Percentiles rank a stretch among this genome's conserved stretches.
Conservation (phyloP, 1,139 yeast genomes). For the Zygoascus hellenicus region DNA sequence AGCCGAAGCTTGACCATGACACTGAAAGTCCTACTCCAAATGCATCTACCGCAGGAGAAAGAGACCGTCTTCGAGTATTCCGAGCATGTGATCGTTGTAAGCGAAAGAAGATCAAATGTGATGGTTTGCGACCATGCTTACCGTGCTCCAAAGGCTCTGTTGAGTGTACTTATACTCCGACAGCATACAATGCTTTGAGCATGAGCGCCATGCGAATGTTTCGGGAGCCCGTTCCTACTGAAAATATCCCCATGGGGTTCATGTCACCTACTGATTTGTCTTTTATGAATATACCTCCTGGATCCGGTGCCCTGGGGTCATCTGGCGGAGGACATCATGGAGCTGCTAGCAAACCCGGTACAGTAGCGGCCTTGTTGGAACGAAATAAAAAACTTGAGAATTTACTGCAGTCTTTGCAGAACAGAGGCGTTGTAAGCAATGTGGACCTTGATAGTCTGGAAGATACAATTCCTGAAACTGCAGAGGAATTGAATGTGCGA, state of each 20-base stretch:
- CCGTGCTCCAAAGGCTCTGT: constrained; percentile 44
- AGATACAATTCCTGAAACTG: not conserved
- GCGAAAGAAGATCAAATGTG: constrained; percentile 55
- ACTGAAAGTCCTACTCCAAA: too few relatives aligned
- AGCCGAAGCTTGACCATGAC: too few relatives aligned
- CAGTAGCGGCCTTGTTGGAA: constrained; percentile 1
- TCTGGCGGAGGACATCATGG: too few relatives aligned
- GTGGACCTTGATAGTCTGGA: not conserved
- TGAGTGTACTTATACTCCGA: constrained; percentile 36
- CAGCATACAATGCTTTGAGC: constrained; percentile 6
- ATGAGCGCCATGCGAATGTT: constrained; percentile 1
- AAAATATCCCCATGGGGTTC: not conserved
- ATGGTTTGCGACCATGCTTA: constrained; percentile 51
- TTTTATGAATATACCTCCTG: too few relatives aligned
- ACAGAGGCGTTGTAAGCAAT: not conserved
- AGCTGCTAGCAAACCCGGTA: not conserved
- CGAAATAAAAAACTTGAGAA: constrained; percentile 4
- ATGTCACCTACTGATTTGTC: too few relatives aligned
- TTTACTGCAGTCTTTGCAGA: not conserved
- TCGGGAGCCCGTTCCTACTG: constrained; percentile 2
- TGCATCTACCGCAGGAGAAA: not conserved
- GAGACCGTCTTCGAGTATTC: constrained; percentile 35
- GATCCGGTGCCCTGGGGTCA: too few relatives aligned
- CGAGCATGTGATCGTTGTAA: constrained; percentile 61
- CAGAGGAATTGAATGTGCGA: not conserved